Base-by-base conservation (phyloP, 495 filamentous ascomycete genomes). In the Podospora sp. region DNA sequence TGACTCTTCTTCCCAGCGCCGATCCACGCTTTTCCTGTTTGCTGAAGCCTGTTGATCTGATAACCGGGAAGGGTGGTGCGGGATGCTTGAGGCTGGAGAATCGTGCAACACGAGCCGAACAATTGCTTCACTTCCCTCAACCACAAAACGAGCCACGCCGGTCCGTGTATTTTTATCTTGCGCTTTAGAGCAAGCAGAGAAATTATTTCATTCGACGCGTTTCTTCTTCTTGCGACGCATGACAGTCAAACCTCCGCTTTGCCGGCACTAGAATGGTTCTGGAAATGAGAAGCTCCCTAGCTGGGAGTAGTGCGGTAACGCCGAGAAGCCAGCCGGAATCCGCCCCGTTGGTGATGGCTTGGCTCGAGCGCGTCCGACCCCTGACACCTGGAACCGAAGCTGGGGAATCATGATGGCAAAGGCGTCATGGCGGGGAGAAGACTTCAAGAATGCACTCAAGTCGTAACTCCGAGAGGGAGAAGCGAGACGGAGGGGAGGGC, bases 41-140 rank as follows among this genome's bases (percentile, higher is more conserved):
- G 58, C 64, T 27, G 29, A 16, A 59, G 49, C 40, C 40, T 18
- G 22, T 27, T 20, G 65, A 70, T 70, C 68, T 67, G 68, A 68
- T 70, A 70, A 64, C 53, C 46, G 14, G 16, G 7, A 21, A 49
- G 46, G 22, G 33, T 18, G 51, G 18, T 40, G 26, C 51, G 51
- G 26, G 26, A 21, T 26, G 6, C 9, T 14, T 46, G 40, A 18
- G 40, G 11, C 16, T 12, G 12, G 40, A 12, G 2, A 46, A 4
- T 11, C 40, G 40, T 46, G 40, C 40, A 46, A 46, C 40, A 11
- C 16, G 40, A 46, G 40, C 40, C 11, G 16, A 18, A 12, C 16
- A 11, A 14, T 6, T 46, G 5, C 12, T 46, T 11, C 14, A 2
- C 29, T 3, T 33, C 29, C 29, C 29, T 18, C 12, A 14, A 18